Base-by-base conservation (phyloP, 345 rosid species). In the Salix suchowensis region DNA sequence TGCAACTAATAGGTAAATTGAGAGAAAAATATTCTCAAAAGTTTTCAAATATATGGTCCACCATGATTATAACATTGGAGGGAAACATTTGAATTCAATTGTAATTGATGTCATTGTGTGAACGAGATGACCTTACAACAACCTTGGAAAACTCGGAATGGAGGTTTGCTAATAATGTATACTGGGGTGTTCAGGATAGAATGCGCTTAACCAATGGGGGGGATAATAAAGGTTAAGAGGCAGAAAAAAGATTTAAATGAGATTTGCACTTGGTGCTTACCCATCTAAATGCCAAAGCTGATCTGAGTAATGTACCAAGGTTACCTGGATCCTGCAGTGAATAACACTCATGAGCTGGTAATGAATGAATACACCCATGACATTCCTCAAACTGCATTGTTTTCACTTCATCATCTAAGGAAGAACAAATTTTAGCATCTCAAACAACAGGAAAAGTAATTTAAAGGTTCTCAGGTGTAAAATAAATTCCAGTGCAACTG, bases 211-310 rank as follows among this genome's bases (percentile, higher is more conserved):
- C n/a, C 21, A 50, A 18, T 50, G 55, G 55, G 2, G 14, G 13
- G 11, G 11, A 1, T 0, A 1, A 28, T 3, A 16, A 42, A 62
- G 42, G 34, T 7, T 71, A 18, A 4, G 50, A 8, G 11, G 14
- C 39, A 42, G 48, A 19, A 52, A 46, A 40, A 36, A n/a, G 12
- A 7, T n/a, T 52, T 52, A 13, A 18, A 30, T 67, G 24, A 61
- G 68, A 28, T 68, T 42, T 28, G 32, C 23, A 26, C 60, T 18
- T 67, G 75, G 72, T 76, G 58, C 87, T 89, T 85, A 92, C 98
- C 97, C 98, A 95, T 68, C 83, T 84, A 85, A 95, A 95, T 44
- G 97, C 97, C 79, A 89, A 85, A 72, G 97, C 96, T 69, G 98
- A 90, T 85, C 98, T 88, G 68, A 95, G 84, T 77, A 93, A 80